These are phyloP conservation scores for Pleurotus cornucopiae DNA, from an alignment of 768 basidiomycete genomes.

Conservation along the genomic window DNA sequence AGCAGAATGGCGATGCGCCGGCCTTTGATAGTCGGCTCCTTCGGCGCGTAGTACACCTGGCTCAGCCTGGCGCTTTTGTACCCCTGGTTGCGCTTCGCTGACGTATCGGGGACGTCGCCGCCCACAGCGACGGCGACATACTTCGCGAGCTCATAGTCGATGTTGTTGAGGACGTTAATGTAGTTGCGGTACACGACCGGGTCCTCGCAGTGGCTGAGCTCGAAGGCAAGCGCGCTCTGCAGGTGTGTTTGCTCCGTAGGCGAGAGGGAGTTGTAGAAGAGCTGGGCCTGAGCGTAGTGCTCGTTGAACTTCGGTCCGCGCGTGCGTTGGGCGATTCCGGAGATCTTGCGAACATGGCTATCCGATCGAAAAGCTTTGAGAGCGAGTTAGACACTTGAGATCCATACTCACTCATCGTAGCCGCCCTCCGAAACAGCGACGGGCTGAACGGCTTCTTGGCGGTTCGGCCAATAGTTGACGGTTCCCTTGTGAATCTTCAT, in stretches of 20 bases:
- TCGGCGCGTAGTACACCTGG: conserved; percentile 51
- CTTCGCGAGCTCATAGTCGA: conserved; percentile 72
- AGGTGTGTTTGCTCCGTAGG: conserved; percentile 70
- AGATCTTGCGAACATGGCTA: conserved; percentile 46
- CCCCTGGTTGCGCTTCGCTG: conserved; percentile 53
- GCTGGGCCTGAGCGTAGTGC: conserved; percentile 66
- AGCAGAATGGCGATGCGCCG: conserved; percentile 77
- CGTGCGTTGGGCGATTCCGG: conserved; percentile 54
- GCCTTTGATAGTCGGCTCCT: conserved; percentile 53
- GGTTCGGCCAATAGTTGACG: conserved; percentile 85
- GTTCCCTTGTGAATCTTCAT: conserved; percentile 52
- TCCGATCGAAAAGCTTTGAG: not conserved
- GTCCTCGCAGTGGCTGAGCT: conserved; percentile 82
- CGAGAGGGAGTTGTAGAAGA: conserved; percentile 82
- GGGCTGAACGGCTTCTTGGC: conserved; percentile 47
- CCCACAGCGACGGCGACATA: conserved; percentile 64
- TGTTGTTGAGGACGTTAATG: conserved; percentile 62
- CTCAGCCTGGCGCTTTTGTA: conserved; percentile 52
- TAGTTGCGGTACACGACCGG: conserved; percentile 64
- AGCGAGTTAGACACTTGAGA: too few species aligned
- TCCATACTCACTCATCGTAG: conserved; percentile 44
- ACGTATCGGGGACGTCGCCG: conserved; percentile 48
- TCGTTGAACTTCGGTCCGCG: conserved; percentile 77
- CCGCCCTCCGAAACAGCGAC: conserved; percentile 49
- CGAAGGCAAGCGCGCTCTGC: conserved; percentile 69